Percentiles rank a stretch among this genome's conserved stretches.
Conservation (phyloP, 2,329 filamentous ascomycete species). For the Neopestalotiopsis rosae region DNA sequence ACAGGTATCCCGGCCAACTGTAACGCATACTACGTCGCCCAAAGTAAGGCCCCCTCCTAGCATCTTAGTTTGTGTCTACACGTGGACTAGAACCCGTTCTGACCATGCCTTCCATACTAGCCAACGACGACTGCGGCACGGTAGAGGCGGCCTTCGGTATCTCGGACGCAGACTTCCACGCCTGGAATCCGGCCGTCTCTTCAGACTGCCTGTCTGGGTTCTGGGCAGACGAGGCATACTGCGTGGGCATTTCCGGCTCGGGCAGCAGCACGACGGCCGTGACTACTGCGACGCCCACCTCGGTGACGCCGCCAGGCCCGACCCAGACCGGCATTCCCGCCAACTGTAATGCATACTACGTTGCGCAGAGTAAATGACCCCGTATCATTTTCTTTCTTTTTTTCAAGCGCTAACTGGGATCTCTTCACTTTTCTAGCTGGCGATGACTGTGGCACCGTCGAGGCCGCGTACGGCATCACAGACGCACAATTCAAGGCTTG, state of each 20-base stretch:
- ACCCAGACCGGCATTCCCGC: background rate
- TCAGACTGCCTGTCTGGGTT: constrained; percentile 1
- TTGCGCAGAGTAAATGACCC: background rate
- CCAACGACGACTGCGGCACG: background rate
- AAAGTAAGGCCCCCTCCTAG: background rate
- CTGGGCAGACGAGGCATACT: constrained; percentile 6
- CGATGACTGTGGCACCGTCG: background rate
- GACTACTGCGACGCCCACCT: no score
- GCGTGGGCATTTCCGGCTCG: background rate
- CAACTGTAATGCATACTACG: background rate
- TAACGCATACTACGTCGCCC: background rate
- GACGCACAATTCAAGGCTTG: constrained; percentile 10
- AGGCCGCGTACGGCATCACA: background rate
- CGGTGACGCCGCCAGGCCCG: no score
- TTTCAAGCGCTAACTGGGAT: no score
- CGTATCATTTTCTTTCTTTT: no score
- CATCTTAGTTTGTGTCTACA: background rate
- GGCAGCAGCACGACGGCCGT: no score
- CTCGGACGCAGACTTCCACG: constrained; percentile 5
- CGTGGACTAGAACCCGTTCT: no score
- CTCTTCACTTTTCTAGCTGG: background rate
- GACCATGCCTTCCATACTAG: no score
- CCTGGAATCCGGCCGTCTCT: constrained; percentile 14
- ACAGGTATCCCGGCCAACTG: background rate
- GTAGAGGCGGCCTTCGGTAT: background rate